Conservation (phyloP, 208 protist genomes). For the Plasmodiophora brassicae region DNA sequence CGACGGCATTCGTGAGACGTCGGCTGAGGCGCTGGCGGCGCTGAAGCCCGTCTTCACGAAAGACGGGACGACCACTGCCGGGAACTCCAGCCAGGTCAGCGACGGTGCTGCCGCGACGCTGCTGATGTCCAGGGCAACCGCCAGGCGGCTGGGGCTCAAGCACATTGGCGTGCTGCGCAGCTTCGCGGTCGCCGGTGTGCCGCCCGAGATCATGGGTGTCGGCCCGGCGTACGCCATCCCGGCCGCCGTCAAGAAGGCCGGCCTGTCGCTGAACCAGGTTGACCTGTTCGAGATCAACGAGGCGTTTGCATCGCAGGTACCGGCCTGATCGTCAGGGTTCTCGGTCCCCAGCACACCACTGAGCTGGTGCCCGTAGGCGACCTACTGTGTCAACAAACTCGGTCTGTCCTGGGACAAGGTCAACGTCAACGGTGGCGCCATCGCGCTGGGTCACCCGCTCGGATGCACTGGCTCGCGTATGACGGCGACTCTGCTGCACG, state of each 20-base stretch:
- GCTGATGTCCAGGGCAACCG: conserved; percentile 38
- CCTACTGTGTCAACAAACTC: conserved; percentile 19
- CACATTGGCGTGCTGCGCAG: conserved; percentile 48
- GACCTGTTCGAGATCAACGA: conserved; percentile 67
- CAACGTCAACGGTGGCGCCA: conserved; percentile 66
- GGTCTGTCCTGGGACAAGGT: conserved; percentile 45
- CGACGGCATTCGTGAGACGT: conserved; percentile 42
- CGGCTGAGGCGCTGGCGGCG: conserved; percentile 30
- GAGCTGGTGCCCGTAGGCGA: background rate
- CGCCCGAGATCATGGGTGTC: conserved; percentile 47
- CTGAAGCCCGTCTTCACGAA: conserved; percentile 55
- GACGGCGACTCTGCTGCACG: conserved; percentile 55
- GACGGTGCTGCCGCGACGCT: conserved; percentile 59
- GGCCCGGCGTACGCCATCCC: conserved; percentile 58
- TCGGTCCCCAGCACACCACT: too few species aligned
- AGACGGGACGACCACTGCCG: conserved; percentile 55
- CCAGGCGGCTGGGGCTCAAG: conserved; percentile 50
- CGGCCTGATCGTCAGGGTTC: background rate
- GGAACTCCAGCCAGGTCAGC: conserved; percentile 53
- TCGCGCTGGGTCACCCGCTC: conserved; percentile 67
- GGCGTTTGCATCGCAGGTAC: conserved; percentile 60
- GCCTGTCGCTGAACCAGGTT: conserved; percentile 51
- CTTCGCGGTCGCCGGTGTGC: conserved; percentile 41
- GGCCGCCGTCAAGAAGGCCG: conserved; percentile 44
- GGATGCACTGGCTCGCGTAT: conserved; percentile 61